phyloP scores from a whole-genome alignment of 768 basidiomycete species.

The Serendipita vermifera region DNA sequence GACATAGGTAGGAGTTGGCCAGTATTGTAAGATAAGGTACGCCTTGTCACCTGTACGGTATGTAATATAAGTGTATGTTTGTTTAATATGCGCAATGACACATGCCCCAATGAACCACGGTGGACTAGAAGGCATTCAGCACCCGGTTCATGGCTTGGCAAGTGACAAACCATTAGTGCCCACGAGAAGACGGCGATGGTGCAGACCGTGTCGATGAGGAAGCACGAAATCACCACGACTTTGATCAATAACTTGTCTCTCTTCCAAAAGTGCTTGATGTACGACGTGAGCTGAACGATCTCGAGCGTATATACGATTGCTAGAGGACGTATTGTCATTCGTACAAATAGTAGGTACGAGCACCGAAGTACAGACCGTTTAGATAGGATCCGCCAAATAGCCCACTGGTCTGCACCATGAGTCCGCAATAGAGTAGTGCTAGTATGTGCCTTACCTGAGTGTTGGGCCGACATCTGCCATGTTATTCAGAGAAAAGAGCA shows the following conservation, averaged over 20 bases:
- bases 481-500: too few relatives aligned
- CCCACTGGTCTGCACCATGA: too few relatives aligned
- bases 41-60: neutral
- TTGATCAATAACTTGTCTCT: neutral
- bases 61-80: too few relatives aligned
- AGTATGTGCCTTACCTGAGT: too few relatives aligned
- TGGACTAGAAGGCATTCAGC: neutral
- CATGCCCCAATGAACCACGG: neutral
- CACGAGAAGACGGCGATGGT: conserved; percentile 1
- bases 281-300: neutral
- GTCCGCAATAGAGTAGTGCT: too few relatives aligned
- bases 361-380: too few relatives aligned
- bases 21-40: neutral
- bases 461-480: too few relatives aligned
- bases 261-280: neutral
- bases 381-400: too few relatives aligned
- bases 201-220: neutral
- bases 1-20: conserved; percentile 7
- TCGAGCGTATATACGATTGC: conserved; percentile 2
- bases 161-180: conserved; percentile 3
- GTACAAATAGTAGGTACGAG: too few relatives aligned
- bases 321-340: too few relatives aligned
- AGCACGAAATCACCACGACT: neutral
- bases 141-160: too few relatives aligned
- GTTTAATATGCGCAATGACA: too few relatives aligned